Base-by-base conservation (phyloP, 352 stramenopile species). In the Globisporangium spiculum region DNA sequence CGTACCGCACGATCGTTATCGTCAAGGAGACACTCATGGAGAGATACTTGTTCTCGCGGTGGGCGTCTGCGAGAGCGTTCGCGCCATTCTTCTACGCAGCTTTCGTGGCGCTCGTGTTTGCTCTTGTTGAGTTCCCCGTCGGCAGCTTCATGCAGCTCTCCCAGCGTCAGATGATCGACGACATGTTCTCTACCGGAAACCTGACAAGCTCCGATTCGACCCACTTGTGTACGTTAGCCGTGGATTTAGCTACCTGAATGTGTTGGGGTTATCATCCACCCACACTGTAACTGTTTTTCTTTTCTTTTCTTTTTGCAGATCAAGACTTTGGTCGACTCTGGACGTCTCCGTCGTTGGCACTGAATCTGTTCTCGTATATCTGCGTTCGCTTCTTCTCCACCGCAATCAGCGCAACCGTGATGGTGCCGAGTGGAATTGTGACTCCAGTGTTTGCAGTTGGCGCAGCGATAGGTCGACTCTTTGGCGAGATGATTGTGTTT, bases 371-470 rank as follows among this genome's bases (percentile, higher is more conserved):
- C 22, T 60, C 81, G 26, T 92, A 93, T 63, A 79, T 83, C 44
- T 53, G 74, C 65, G 75, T 95, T 24, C 93, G 92, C 2, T 94
- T 96, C 65, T 77, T 96, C 65, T 82, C 88, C 1, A 88, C 89
- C 3, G 84, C 75, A 3, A 80, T 96, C 52, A 93, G 76, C 36
- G 86, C 92, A 6, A 94, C 84, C 0, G 81, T 97, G 26, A 91
- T 93, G 54, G 81, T 98, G 3, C 92, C 93, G 4, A 91, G 89
- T 26, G 94, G 94, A 6, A 84, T 98, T 36, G 95, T 98, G 55
- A 97, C 90, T 22, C 93, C 94, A 0, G 80, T 97, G 24, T 98
- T 98, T 68, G 80, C 93, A 4, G 83, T 96, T 34, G 94, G 94
- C n/a, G 89, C 89, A 3, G 84, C 80, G 2, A 70, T 98, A 20